A percentile compares a stretch with the other conserved stretches of the same genome.
phyloP scores from a whole-genome alignment of 768 basidiomycete genomes.

The Phanerochaete carnosa region DNA sequence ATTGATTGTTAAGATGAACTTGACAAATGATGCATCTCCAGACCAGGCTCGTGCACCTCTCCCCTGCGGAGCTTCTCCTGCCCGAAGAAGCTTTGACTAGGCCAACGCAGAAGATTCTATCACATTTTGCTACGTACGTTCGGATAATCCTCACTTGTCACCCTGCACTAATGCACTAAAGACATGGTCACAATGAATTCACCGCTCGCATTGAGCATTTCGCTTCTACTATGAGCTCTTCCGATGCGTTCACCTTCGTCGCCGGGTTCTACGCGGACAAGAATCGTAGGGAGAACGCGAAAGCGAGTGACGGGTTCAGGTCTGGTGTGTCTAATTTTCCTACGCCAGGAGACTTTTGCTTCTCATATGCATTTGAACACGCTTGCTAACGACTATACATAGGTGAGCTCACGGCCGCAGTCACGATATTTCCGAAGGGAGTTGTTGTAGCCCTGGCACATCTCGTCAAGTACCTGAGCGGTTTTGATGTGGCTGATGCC shows the following conservation, averaged over 20 bases:
- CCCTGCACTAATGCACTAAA: not conserved
- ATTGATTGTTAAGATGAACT: not conserved
- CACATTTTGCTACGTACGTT: constrained; percentile 62
- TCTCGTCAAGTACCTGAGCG: constrained; percentile 62
- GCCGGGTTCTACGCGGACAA: constrained; percentile 65
- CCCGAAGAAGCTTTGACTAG: constrained; percentile 57
- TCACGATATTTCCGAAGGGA: constrained; percentile 65
- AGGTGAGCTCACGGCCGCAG: constrained; percentile 62
- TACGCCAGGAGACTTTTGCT: not conserved
- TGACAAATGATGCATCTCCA: constrained; percentile 26
- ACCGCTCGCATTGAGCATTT: constrained; percentile 66
- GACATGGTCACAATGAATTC: constrained; percentile 24
- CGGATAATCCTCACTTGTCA: not conserved
- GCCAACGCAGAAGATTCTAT: constrained; percentile 72
- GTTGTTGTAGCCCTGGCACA: constrained; percentile 75
- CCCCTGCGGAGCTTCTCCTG: constrained; percentile 79
- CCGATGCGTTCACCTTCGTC: constrained; percentile 65
- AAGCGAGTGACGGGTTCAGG: not conserved
- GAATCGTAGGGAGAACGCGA: constrained; percentile 24
- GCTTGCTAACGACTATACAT: not conserved
- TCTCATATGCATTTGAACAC: not conserved
- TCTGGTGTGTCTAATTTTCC: not conserved
- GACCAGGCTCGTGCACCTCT: constrained; percentile 85
- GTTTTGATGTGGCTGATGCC: constrained; percentile 76
- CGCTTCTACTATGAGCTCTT: constrained; percentile 50